A percentile compares a stretch with the other conserved stretches of the same genome.
Conservation (phyloP, 140 eudicot genomes). For the Ambrosia hybrid region DNA sequence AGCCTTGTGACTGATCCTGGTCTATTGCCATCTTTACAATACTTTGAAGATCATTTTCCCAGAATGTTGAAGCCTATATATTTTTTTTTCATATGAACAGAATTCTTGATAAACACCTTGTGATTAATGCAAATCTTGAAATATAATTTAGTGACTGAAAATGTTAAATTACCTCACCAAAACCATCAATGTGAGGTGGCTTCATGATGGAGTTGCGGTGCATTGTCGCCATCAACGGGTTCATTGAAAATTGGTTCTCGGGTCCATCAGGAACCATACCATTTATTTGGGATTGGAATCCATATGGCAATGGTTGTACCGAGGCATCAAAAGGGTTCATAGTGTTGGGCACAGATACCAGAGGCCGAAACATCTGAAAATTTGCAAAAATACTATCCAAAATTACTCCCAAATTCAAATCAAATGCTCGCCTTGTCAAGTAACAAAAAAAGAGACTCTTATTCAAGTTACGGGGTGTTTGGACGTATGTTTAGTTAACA, state of each 20-base stretch:
- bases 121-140: background rate
- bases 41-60: conserved; percentile 88
- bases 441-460: conserved; percentile 27
- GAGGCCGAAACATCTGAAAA: conserved; percentile 49
- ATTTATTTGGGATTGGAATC: conserved; percentile 42
- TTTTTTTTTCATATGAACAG: background rate
- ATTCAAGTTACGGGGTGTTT: conserved; percentile 26
- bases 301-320: conserved; percentile 39
- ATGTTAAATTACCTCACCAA: conserved; percentile 27
- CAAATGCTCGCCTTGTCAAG: background rate
- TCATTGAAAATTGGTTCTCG: conserved; percentile 35
- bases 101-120: conserved; percentile 1
- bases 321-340: conserved; percentile 51
- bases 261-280: conserved; percentile 37
- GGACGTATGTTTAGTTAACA: no score
- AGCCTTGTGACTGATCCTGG: conserved; percentile 56
- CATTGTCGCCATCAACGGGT: conserved; percentile 42
- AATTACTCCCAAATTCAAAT: conserved; percentile 1
- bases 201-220: conserved; percentile 40
- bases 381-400: background rate
- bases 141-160: background rate
- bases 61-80: conserved; percentile 56
- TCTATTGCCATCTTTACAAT: conserved; percentile 83
- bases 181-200: conserved; percentile 40
- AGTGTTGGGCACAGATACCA: conserved; percentile 43